Base-by-base conservation (phyloP, 2,329 filamentous ascomycete species). In the Davidsoniella eucalypti region DNA sequence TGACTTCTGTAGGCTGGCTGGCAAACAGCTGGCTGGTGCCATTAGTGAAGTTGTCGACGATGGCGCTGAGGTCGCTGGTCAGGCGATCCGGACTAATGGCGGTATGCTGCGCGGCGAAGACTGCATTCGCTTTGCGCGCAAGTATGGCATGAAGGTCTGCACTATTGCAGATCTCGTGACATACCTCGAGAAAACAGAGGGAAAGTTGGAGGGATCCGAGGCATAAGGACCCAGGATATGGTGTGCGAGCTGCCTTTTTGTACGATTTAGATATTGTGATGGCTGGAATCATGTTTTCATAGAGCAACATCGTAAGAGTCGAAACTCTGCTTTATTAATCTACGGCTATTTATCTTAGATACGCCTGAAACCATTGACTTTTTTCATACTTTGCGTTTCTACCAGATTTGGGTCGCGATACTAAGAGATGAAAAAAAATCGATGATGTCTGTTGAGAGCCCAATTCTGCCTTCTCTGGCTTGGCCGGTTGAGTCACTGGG, bases 1-100 rank as follows among this genome's bases (percentile, higher is more conserved):
- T 4, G 92, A 98, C 64, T 80, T 98, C 62, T 95, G 90, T 64
- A 71, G 82, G 47, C 67, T 98, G 53, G 82, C 88, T 1, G 87
- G 87, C 1, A 90, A 87, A 69, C 64, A 67, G 54, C 73, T 75
- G 47, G 90, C 82, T 1, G 87, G 78, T 37, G 88, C 86, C 21
- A 96, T 96, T 61, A 86, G 84, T 58, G 92, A 98, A 70, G 67
- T 98, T 54, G 87, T 98, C 42, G 85, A 88, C 56, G 87, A 93
- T 58, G 88, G 88, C 1, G 76, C 77, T 55, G 76, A 80, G 63
- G 73, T 87, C 2, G 68, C 70, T 54, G 87, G 87, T 0, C 71
- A 72, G 59, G 74, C 86, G 1, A 69, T 84, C 59, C 70, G 80
- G 57, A 63, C 64, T 9, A 79, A 75, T 17, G 76, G 80, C n/a